Base-by-base conservation (phyloP, 1,284 basidiomycete species). In the Fistulinella staudtii region DNA sequence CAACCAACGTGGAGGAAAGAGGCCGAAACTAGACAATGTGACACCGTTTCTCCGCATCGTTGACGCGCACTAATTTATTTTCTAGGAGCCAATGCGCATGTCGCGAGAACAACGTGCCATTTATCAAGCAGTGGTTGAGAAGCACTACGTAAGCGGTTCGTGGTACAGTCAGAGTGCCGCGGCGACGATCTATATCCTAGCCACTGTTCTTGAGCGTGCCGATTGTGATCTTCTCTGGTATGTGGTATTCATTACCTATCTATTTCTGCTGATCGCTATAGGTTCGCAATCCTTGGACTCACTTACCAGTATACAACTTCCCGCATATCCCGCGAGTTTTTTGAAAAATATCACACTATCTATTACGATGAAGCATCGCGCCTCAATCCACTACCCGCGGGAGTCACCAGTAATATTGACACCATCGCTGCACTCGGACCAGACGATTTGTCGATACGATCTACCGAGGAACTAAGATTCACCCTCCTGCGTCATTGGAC, bases 401-500 rank as follows among this genome's bases (percentile, higher is more conserved):
- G 66, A 21, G 54, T 61, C n/a, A 58, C 58, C 30, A 57, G 46
- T 14, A 64, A 61, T 39, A 64, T 65, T 39, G 68, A 75, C 47
- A 72, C 75, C 20, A 67, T 77, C 48, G 74, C 69, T 36, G 74
- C 79, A 0, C 67, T 80, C 29, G 78, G 76, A 49, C 81, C 86
- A 10, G 93, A 96, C 54, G 92, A 97, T 62, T 72, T 77, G 44
- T 82, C 82, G 24, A 82, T 97, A 45, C 77, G 89, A 27, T 74
- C 81, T 28, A 83, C 80, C 25, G 90, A 93, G 40, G 93, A 98
- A 63, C 72, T 96, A 42, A 77, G 96, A 10, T 99, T 99, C 65
- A 93, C 87, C 66, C 75, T 99, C 38, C 95, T 96, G 65, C 78
- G 95, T 41, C 96, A 99, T 68, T 99, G 96, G 96, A 96, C 86